Conservation (phyloP, 257 asterid genomes). For the Cinchona pubescens region DNA sequence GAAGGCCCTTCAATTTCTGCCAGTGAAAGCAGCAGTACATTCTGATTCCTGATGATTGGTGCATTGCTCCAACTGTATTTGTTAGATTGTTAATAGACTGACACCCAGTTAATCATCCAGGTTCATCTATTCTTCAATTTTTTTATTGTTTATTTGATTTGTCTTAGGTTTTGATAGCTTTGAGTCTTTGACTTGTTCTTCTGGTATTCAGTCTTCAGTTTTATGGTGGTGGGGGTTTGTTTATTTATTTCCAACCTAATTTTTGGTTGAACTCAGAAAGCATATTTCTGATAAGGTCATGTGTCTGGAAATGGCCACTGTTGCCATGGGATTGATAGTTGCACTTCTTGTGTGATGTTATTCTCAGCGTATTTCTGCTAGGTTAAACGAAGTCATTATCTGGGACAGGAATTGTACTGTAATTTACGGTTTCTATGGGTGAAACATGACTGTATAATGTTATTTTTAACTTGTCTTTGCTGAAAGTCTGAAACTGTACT, state of each 20-base stretch:
- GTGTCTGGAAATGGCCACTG: constrained; percentile 21
- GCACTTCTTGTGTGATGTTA: constrained; percentile 33
- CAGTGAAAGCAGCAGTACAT: constrained; percentile 63
- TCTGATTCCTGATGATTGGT: constrained; percentile 34
- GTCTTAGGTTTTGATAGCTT: constrained; percentile 31
- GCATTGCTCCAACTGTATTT: constrained; percentile 23
- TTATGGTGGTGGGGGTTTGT: constrained; percentile 8
- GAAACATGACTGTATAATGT: constrained; percentile 2
- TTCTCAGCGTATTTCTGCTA: constrained; percentile 4
- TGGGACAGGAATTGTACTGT: constrained; percentile 9
- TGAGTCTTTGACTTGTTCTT: constrained; percentile 17
- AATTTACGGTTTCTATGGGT: constrained; percentile 5
- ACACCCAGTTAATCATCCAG: constrained; percentile 42
- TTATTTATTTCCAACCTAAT: constrained; percentile 7
- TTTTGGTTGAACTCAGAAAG: constrained; percentile 17
- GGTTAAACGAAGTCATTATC: not conserved
- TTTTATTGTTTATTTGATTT: constrained; percentile 33
- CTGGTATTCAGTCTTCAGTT: constrained; percentile 8
- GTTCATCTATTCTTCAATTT: constrained; percentile 36
- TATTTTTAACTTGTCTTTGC: not conserved
- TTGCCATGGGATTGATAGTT: constrained; percentile 7
- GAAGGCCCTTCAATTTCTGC: constrained; percentile 69
- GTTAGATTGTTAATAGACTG: constrained; percentile 69
- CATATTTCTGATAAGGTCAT: constrained; percentile 20
- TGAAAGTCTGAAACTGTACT: not conserved